Evolutionary conservation across 2,329 filamentous ascomycete genomes (phyloP).

Genomic region (Zymoseptoria ardabiliae): DNA sequence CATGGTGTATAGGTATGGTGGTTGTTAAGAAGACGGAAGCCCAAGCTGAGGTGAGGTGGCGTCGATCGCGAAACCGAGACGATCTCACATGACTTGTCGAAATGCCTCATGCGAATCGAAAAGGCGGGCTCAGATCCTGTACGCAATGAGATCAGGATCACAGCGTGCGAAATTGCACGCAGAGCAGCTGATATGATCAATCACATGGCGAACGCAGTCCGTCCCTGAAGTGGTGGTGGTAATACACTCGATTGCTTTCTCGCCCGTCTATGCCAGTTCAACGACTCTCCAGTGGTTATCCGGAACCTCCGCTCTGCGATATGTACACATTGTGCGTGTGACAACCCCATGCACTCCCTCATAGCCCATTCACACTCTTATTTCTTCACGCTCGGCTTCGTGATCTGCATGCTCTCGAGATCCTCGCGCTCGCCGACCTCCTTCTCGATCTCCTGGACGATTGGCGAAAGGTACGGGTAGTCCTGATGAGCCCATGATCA

Average conservation of each 20-base stretch:
- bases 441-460: constrained; percentile 62
- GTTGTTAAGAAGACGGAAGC: not conserved
- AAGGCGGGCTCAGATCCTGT: not conserved
- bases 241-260: constrained; percentile 13
- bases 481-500: constrained; percentile 45
- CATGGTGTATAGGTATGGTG: not conserved
- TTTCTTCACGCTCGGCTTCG: constrained; percentile 31
- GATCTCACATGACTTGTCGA: not conserved
- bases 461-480: constrained; percentile 55
- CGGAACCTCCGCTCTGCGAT: not conserved
- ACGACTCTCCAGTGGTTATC: not conserved
- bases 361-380: constrained; percentile 2
- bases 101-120: not conserved
- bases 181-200: not conserved
- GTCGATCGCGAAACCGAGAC: not conserved
- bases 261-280: constrained; percentile 13
- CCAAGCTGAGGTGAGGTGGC: not conserved
- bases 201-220: not conserved
- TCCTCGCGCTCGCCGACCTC: constrained; percentile 61
- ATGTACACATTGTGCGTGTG: not conserved
- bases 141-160: not conserved
- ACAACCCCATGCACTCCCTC: not conserved
- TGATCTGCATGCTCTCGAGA: constrained; percentile 59
- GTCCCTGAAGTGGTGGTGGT: constrained; percentile 3
- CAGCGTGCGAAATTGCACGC: not conserved